phyloP scores from a whole-genome alignment of 257 asterid species.

The Striga asiatica region DNA sequence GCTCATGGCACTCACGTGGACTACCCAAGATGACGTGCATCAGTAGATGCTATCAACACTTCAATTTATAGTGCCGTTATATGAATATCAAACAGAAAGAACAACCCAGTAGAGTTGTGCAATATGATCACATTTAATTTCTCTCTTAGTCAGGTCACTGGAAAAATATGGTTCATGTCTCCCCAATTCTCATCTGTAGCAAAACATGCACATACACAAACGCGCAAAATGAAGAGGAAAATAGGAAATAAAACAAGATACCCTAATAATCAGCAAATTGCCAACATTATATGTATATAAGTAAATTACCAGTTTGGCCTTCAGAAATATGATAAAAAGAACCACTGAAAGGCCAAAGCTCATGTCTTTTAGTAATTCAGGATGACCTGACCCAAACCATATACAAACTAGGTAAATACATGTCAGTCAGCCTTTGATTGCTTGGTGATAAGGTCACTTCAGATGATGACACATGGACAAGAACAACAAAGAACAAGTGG shows the following conservation, averaged over 20 bases:
- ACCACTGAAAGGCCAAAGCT: too few species aligned
- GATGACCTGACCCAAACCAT: not conserved
- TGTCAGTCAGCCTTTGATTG: not conserved
- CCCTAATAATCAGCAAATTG: not conserved
- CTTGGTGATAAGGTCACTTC: not conserved
- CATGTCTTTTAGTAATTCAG: too few species aligned
- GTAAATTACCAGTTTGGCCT: too few species aligned
- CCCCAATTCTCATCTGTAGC: not conserved
- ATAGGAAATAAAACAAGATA: not conserved
- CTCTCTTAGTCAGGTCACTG: not conserved
- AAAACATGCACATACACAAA: too few species aligned
- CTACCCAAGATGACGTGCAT: not conserved
- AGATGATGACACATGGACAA: not conserved
- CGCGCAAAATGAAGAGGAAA: too few species aligned
- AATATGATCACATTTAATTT: not conserved
- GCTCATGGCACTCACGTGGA: not conserved
- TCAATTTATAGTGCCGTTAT: not conserved
- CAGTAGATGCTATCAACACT: not conserved
- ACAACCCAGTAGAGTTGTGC: not conserved
- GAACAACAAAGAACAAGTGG: not conserved
- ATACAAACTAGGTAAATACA: not conserved
- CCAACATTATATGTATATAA: too few species aligned
- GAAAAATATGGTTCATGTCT: not conserved
- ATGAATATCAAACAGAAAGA: not conserved
- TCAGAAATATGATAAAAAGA: too few species aligned